These are phyloP conservation scores for Noccaea bulbosa DNA, from an alignment of 345 rosid species.

Conservation along the genomic window DNA sequence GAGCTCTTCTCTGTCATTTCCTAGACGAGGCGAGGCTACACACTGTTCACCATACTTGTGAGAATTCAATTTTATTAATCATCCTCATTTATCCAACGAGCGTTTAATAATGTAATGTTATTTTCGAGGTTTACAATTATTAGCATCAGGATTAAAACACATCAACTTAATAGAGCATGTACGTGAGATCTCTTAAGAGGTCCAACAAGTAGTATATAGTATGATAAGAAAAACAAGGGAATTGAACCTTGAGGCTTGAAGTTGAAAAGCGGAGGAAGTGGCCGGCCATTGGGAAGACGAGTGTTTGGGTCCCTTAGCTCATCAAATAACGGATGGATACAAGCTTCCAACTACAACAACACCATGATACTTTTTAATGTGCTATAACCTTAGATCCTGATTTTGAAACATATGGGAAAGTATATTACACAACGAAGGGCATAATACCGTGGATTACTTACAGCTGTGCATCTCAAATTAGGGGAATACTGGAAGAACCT, in stretches of 20 bases:
- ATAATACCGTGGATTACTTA: conserved; percentile 48
- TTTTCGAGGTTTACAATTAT: neutral
- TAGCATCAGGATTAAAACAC: conserved; percentile 1
- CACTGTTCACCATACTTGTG: neutral
- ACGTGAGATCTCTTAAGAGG: neutral
- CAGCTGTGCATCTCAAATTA: conserved; percentile 94
- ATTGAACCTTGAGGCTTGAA: conserved; percentile 73
- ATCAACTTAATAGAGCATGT: conserved; percentile 12
- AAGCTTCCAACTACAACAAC: conserved; percentile 77
- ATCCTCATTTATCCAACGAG: conserved; percentile 2
- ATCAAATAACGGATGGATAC: conserved; percentile 87
- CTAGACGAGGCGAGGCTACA: neutral
- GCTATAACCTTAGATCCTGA: conserved; percentile 11
- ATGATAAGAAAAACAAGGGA: conserved; percentile 5
- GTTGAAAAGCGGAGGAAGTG: conserved; percentile 91
- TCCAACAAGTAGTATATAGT: conserved; percentile 3
- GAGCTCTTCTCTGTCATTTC: conserved; percentile 5
- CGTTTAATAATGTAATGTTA: neutral
- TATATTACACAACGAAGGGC: neutral
- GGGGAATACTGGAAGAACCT: conserved; percentile 97
- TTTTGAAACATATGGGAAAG: neutral
- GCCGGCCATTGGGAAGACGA: conserved; percentile 92
- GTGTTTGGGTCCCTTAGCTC: conserved; percentile 86
- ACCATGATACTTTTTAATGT: neutral
- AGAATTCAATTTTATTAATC: neutral